Percentiles rank a stretch among this genome's conserved stretches.
Evolutionary conservation across 257 asterid species (phyloP).

Genomic region (Linaria vulgaris): DNA sequence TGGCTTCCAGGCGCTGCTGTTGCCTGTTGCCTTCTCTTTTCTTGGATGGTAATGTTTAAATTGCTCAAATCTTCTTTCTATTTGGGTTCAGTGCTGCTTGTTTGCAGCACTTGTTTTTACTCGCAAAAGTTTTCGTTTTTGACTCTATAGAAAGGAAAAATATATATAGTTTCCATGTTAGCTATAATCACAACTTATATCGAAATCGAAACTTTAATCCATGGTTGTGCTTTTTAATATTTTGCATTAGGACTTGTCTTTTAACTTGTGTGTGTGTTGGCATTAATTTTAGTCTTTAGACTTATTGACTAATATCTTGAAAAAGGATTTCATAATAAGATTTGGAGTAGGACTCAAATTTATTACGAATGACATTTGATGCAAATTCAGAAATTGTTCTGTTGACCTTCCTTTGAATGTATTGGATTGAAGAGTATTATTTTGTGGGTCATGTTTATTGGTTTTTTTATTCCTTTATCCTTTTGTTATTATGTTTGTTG

Average conservation of each 20-base stretch:
- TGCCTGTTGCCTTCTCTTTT: conserved; percentile 93
- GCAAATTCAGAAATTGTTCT: background rate
- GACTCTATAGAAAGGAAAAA: no score
- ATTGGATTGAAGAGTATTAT: background rate
- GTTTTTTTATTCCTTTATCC: background rate
- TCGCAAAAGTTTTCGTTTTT: no score
- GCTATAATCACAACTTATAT: no score
- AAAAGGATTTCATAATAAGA: no score
- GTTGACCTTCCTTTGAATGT: background rate
- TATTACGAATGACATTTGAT: background rate
- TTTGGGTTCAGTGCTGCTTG: background rate
- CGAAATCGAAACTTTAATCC: no score
- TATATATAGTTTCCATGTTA: no score
- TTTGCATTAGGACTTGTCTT: background rate
- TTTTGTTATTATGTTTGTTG: background rate
- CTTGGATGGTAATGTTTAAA: conserved; percentile 99
- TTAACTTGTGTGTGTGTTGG: conserved; percentile 24
- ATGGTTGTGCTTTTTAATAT: no score
- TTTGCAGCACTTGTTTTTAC: no score
- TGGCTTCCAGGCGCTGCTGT: conserved; percentile 88
- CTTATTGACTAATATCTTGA: no score
- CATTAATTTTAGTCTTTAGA: background rate
- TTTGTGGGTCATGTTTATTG: background rate
- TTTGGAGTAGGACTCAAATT: no score
- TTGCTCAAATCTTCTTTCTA: no score